These are phyloP conservation scores for Wickerhamomyces sp. DNA, from an alignment of 1,139 yeast genomes.

Conservation along the genomic window DNA sequence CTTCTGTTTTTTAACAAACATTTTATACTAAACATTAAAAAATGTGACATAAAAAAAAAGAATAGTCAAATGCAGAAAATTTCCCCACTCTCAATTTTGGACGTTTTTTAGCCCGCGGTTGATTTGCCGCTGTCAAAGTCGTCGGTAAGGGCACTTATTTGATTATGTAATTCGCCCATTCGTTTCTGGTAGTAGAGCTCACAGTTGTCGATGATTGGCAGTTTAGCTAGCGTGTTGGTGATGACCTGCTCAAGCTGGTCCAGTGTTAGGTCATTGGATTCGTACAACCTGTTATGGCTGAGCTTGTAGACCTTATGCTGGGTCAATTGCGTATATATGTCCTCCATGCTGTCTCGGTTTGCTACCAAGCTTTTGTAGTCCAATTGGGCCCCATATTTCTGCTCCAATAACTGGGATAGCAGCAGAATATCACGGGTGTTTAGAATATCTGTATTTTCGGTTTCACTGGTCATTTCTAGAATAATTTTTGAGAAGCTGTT, in stretches of 20 bases:
- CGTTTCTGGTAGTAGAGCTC: slow-evolving; percentile 18
- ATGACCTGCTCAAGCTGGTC: slow-evolving; percentile 1
- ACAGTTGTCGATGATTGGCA: slow-evolving; percentile 16
- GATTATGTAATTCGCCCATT: slow-evolving; percentile 11
- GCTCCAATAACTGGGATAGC: slow-evolving; percentile 20
- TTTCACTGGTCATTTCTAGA: not conserved
- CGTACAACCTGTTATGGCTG: slow-evolving; percentile 6
- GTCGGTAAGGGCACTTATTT: slow-evolving; percentile 8
- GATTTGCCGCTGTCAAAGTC: slow-evolving; percentile 6
- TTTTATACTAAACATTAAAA: too few relatives aligned
- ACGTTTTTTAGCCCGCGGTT: slow-evolving; percentile 8
- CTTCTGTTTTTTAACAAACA: too few relatives aligned
- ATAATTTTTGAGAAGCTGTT: not conserved
- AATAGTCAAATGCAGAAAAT: too few relatives aligned
- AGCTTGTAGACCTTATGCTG: slow-evolving; percentile 4
- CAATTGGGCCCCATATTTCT: slow-evolving; percentile 21
- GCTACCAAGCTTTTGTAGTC: slow-evolving; percentile 13
- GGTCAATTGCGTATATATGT: not conserved
- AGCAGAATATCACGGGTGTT: slow-evolving; percentile 21
- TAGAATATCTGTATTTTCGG: not conserved
- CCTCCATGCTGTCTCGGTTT: slow-evolving; percentile 8
- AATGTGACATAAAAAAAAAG: too few relatives aligned
- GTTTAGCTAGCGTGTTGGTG: slow-evolving; percentile 1
- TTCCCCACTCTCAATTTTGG: slow-evolving; percentile 1
- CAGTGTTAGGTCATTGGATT: slow-evolving; percentile 4